phyloP scores from a whole-genome alignment of 164 flowering plant genomes.

The Magnolia sinica region DNA sequence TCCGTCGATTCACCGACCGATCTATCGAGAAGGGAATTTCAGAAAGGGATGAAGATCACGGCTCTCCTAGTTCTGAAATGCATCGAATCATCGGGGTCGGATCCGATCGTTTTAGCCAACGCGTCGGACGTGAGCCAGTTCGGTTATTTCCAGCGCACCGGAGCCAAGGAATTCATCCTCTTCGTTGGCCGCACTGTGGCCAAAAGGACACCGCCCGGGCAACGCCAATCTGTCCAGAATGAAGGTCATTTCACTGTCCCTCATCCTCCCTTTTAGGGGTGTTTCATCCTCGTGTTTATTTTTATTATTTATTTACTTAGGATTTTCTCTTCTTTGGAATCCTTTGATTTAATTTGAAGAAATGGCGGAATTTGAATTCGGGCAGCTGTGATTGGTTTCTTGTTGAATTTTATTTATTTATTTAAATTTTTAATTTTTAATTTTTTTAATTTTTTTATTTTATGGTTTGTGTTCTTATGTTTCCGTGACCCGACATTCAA shows the following conservation, averaged over 20 bases:
- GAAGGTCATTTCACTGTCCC: conserved; percentile 20
- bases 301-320: not conserved
- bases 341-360: not conserved
- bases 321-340: not conserved
- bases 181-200: conserved; percentile 39
- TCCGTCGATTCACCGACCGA: not conserved
- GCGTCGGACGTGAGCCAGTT: conserved; percentile 32
- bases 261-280: not conserved
- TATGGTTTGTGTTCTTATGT: no score
- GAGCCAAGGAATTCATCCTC: conserved; percentile 27
- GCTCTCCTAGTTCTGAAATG: conserved; percentile 31
- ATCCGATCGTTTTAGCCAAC: conserved; percentile 30
- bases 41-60: conserved; percentile 32
- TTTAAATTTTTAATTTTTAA: no score
- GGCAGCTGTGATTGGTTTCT: no score
- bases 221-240: conserved; percentile 37
- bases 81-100: conserved; percentile 11
- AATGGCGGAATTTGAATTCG: not conserved
- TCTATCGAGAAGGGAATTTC: not conserved
- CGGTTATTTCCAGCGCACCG: conserved; percentile 30
- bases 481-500: no score
- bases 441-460: no score
- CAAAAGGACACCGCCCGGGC: conserved; percentile 29
- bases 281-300: not conserved
- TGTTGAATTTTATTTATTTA: no score